Conservation (phyloP, 1,284 basidiomycete species). For the Rhizopogon hawkerae region DNA sequence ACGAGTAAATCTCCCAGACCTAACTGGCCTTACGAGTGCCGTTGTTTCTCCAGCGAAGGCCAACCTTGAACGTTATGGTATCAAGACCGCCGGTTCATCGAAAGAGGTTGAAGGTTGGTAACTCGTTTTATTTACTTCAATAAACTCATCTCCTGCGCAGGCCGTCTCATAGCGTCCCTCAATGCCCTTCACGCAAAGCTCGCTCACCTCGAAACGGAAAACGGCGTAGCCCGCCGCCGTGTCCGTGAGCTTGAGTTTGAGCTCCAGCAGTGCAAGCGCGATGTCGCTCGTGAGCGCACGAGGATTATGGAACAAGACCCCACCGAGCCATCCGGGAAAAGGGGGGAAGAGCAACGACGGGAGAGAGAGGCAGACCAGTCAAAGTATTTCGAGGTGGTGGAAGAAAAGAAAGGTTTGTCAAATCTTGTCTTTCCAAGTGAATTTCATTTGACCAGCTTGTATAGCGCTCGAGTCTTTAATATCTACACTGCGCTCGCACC, state of each 20-base stretch:
- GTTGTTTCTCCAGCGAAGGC: slow-evolving; percentile 60
- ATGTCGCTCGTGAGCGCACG: slow-evolving; percentile 60
- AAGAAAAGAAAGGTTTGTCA: slow-evolving; percentile 71
- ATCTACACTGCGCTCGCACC: slow-evolving; percentile 58
- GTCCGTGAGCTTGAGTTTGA: slow-evolving; percentile 78
- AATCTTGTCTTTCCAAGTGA: not conserved
- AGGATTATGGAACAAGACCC: slow-evolving; percentile 48
- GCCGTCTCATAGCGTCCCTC: slow-evolving; percentile 52
- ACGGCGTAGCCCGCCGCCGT: slow-evolving; percentile 65
- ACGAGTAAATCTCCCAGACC: slow-evolving; percentile 58
- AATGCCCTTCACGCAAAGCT: slow-evolving; percentile 58
- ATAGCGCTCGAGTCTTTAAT: slow-evolving; percentile 74
- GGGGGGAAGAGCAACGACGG: slow-evolving; percentile 26
- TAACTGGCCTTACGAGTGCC: slow-evolving; percentile 70
- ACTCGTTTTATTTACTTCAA: slow-evolving; percentile 6
- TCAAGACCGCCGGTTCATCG: slow-evolving; percentile 37
- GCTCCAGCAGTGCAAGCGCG: slow-evolving; percentile 66
- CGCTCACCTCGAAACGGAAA: slow-evolving; percentile 69
- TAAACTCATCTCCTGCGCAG: slow-evolving; percentile 20
- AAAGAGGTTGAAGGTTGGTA: slow-evolving; percentile 53
- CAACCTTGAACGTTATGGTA: slow-evolving; percentile 38
- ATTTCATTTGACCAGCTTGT: slow-evolving; percentile 9
- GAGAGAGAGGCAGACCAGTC: slow-evolving; percentile 32
- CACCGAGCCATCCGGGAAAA: slow-evolving; percentile 24
- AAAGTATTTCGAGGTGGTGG: slow-evolving; percentile 64